Evolutionary conservation across 2,329 filamentous ascomycete species (phyloP), one percentile per base, ranked within the genome.

Genomic region (Setomelanomma holmii): DNA sequence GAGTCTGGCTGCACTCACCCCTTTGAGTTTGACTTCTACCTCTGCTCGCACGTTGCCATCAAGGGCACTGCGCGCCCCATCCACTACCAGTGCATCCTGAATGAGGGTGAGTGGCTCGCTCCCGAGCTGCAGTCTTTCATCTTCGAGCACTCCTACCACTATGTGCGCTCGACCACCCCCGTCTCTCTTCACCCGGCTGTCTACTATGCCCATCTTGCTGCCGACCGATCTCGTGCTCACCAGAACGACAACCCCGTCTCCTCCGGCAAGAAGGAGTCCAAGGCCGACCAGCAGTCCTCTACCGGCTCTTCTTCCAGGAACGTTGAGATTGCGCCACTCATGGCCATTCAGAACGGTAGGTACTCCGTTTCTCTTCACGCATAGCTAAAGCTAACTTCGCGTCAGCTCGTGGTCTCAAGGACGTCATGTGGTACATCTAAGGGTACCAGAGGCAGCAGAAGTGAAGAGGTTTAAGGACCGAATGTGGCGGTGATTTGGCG

Each of bases 131-230:
- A 96, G 67, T 87, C 88, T 49, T 89, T 98, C 84, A 89, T 98
- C 19, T 98, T 98, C 66, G 89, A 96, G 61, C 92, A 97, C 58
- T 96, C 89, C 39, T 99, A 96, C 75, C 91, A 96, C 49, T 99
- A 96, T 68, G 88, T 89, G 49, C 86, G 95, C 14, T 95, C 93
- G 0, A 98, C 93, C 0, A 98, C 93, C 0, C 91, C 95, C 0
- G 93, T 99, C 0, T 97, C 93, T 0, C 76, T 95, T 0, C 90
- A 84, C 60, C 95, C 95, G 0, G 92, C 95, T 0, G 89, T 98
- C 0, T 99, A 99, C 81, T 99, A 99, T 64, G 92, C 96, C 0
- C 95, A 99, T 75, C 77, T 99, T 58, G 92, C 93, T 27, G 89
- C 91, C 7, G 86, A 86, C 51, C 90, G 95, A 43, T 91, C 90